Evolutionary conservation across 768 basidiomycete genomes (phyloP), one percentile per base, ranked within the genome.

Genomic region (Boletus rubropictus): DNA sequence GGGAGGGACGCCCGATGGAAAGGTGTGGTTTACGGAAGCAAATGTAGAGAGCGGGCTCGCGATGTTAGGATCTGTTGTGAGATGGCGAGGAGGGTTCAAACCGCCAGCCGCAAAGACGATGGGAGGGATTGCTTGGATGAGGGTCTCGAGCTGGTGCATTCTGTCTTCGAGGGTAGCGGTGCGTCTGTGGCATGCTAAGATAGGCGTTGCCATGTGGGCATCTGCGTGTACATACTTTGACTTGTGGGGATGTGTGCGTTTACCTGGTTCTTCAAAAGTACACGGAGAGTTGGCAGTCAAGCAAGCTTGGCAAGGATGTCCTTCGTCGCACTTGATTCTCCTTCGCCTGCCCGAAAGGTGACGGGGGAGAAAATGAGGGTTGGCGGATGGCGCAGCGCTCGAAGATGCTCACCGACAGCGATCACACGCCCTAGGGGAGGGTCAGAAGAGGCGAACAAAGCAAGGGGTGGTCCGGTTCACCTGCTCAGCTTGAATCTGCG

Each of bases 401-500:
- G 27, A 28, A 54, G 56, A 32, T 25, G 55, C 85, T 76, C 71
- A 90, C 87, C 89, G 81, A 73, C 89, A 91, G 50, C 89, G 86
- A 76, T 91, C 89, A 73, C 89, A 91, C 49, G 89, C 88, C 64
- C 89, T 90, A 53, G 28, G 48, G n/a, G 31, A 51, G 38, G 56
- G 27, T 55, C 21, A 55, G 46, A 35, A 39, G 37, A 34, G 36
- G 32, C 18, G 14, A n/a, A 27, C 39, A 18, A 40, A 33, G 32
- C 36, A 34, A 25, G 54, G 39, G 46, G 43, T 14, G 38, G 0
- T 5, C 0, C 3, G 20, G 48, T 77, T 32, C 50, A 86, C 89
- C 88, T 84, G 79, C 84, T 89, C 48, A 91, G 70, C 72, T 91
- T 91, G 73, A 91, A 90, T 43, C 89, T 78, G 45, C 89, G 75